Evolutionary conservation across 768 basidiomycete species (phyloP), one percentile per base, ranked within the genome.

Genomic region (Boletus pseudopeckii): DNA sequence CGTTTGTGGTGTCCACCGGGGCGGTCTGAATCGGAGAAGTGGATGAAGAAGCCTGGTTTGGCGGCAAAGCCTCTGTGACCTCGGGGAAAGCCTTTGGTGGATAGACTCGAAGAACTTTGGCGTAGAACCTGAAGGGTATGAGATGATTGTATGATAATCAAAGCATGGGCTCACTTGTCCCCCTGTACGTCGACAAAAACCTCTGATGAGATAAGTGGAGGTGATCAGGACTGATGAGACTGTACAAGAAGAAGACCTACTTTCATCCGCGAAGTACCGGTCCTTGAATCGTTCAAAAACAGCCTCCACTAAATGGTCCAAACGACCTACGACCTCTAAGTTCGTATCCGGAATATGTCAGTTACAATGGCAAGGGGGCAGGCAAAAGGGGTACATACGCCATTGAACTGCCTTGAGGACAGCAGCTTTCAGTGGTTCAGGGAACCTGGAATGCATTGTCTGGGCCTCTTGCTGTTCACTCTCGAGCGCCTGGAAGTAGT

Each of bases 261-360:
- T 87, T 73, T 99, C 97, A 61, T 84, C 86, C 40, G 81, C 75
- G 72, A 93, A 98, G 72, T 93, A 99, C 30, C 97, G 83, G 74
- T 98, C 90, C 64, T 94, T 93, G 80, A 93, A 98, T 49, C 97
- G 88, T 58, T 98, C 95, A 64, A 85, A 97, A 37, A 98, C 90
- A 46, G 88, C 86, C 70, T 99, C 97, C 17, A 96, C 93, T 18
- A 99, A 78, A 64, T 90, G 90, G 73, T 99, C 96, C 50, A 98
- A 77, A 54, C 97, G 88, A 44, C 97, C 96, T 73, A 98, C 89
- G 61, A 98, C 91, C 86, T 97, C 95, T 97, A 72, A 36, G 58
- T 56, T 58, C 39, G 63, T 40, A 54, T 44, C 53, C 55, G 14
- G 53, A 32, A 45, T 9, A 55, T 18, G 60, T 62, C 48, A 62